Evolutionary conservation across 1,284 basidiomycete genomes (phyloP), one percentile per base, ranked within the genome.

Genomic region (Erythrobasidium hasegawianum): DNA sequence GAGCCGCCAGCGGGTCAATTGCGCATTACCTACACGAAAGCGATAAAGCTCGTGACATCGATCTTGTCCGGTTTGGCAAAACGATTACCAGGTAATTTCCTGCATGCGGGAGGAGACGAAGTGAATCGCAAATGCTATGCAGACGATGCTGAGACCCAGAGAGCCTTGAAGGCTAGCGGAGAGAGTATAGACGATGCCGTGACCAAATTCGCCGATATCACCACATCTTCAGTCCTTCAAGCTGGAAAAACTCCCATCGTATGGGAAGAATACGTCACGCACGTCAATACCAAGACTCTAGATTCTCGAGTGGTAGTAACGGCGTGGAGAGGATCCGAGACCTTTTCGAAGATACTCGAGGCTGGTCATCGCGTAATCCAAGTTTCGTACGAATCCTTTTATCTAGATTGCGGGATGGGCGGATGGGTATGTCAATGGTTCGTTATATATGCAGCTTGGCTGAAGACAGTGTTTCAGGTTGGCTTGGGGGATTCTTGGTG

Each of bases 41-140:
- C 80, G 0, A 73, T 77, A 57, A 76, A 79, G 10, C 85, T 83
- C 70, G 81, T 82, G 9, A 73, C 77, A 5, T 75, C 76, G 9
- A 74, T 87, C 29, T 80, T 86, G 69, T 70, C 71, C 1, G 62
- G 71, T 2, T 71, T 78, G 2, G 64, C 64, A 2, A 47, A 57
- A 1, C 69, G 73, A 14, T 72, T 74, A 18, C 68, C 75, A 26
- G 73, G 72, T 53, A 80, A 76, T 24, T 81, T 87, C 67, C 84
- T 93, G 75, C 85, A 84, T 70, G 87, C 88, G 0, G 90, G 90
- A 1, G 90, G 90, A 0, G 90, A 93, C 74, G 90, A 93, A 77
- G 76, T 92, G 69, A 74, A 74, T 59, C 49, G 59, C 18, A 40
- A 27, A 18, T 73, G 71, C 67, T 74, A 69, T 52, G 27, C 64